Conservation (phyloP, 306 rosid species). For the Quercus gilva region DNA sequence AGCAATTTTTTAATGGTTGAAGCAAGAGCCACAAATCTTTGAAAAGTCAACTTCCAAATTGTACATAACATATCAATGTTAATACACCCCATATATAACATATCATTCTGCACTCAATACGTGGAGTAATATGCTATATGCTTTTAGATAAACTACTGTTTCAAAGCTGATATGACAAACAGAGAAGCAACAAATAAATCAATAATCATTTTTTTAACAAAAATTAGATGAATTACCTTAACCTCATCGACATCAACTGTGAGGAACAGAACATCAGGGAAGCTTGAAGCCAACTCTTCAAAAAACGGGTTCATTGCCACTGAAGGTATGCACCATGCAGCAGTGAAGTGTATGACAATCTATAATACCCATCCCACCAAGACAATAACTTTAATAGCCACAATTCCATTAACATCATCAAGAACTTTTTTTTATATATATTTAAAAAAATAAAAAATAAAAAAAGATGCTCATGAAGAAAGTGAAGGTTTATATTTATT, state of each 20-base stretch:
- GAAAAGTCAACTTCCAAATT: not conserved
- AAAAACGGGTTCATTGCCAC: conserved; percentile 78
- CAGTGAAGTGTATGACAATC: conserved; percentile 85
- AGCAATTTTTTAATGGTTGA: not conserved
- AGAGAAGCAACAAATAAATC: not conserved
- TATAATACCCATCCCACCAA: conserved; percentile 33
- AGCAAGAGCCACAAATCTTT: not conserved
- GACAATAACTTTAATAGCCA: not conserved
- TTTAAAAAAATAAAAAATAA: not conserved
- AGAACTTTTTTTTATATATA: not conserved
- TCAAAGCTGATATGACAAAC: not conserved
- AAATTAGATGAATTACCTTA: conserved; percentile 49
- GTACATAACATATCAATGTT: not conserved
- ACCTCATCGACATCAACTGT: conserved; percentile 89
- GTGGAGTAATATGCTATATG: not conserved
- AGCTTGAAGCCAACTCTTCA: conserved; percentile 65
- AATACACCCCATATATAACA: not conserved
- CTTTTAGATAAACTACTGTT: not conserved
- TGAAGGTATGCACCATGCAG: conserved; percentile 97
- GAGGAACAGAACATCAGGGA: conserved; percentile 71
- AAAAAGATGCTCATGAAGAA: not conserved
- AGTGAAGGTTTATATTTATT: not conserved
- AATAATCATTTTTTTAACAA: not conserved
- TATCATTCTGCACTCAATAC: not conserved
- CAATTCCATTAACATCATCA: not conserved